Conservation (phyloP, 2,329 filamentous ascomycete genomes). For the Sarocladiaceae sp. region DNA sequence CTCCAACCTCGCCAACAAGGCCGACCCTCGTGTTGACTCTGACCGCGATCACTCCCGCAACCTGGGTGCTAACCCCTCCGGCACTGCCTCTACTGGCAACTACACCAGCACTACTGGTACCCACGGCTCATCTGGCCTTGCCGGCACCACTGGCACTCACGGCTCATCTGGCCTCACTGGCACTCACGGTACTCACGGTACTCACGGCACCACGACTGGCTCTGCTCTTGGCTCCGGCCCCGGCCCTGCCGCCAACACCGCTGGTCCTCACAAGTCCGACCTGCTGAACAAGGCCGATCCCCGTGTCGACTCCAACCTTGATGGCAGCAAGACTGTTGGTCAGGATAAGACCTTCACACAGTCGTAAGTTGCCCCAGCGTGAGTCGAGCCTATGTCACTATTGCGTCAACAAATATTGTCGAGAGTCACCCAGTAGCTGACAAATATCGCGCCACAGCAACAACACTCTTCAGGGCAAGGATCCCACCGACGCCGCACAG, state of each 20-base stretch:
- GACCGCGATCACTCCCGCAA: conserved; percentile 38
- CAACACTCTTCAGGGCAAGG: conserved; percentile 21
- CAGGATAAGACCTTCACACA: conserved; percentile 41
- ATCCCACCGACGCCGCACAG: conserved; percentile 50
- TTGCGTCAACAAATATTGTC: neutral
- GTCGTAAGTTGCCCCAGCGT: conserved; percentile 24
- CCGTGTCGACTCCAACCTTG: conserved; percentile 41
- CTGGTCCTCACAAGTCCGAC: conserved; percentile 35
- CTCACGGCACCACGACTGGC: conserved; percentile 20
- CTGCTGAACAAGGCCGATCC: conserved; percentile 13
- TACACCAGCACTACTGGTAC: conserved; percentile 21
- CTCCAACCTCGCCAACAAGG: conserved; percentile 41
- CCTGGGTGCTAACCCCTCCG: conserved; percentile 21
- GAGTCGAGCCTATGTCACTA: conserved; percentile 6
- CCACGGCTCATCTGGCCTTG: conserved; percentile 12
- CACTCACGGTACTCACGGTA: conserved; percentile 15
- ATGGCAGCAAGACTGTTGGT: conserved; percentile 48
- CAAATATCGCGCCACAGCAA: conserved; percentile 6
- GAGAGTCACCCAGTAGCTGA: neutral
- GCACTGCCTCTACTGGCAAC: conserved; percentile 17
- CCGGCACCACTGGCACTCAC: conserved; percentile 10
- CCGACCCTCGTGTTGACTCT: conserved; percentile 48
- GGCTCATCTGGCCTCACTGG: neutral
- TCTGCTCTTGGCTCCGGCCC: conserved; percentile 17
- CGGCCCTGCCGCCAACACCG: conserved; percentile 27